Percentiles rank a stretch among this genome's conserved stretches.
Conservation (phyloP, 257 asterid genomes). For the Misopates orontium region DNA sequence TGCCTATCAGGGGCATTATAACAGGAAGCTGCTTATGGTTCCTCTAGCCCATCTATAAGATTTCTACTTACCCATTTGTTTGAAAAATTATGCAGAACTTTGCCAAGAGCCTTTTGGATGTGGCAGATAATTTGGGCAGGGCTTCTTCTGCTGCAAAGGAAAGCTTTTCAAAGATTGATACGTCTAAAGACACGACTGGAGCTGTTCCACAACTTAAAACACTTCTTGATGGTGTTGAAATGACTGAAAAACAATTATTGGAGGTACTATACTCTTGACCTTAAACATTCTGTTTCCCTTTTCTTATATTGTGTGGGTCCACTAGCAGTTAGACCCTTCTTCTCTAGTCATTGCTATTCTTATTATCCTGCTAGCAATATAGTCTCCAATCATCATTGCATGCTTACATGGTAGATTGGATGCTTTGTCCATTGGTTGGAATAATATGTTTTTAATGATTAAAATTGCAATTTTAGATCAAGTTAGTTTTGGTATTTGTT, state of each 20-base stretch:
- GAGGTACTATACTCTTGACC: slow-evolving; percentile 57
- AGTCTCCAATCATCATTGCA: too few species aligned
- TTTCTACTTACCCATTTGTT: slow-evolving; percentile 9
- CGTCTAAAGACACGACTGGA: slow-evolving; percentile 62
- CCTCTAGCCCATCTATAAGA: background rate
- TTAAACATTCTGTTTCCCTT: slow-evolving; percentile 2
- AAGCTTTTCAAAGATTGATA: slow-evolving; percentile 69
- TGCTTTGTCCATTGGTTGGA: too few species aligned
- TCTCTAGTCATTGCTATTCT: too few species aligned
- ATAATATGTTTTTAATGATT: too few species aligned
- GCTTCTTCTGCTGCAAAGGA: slow-evolving; percentile 68
- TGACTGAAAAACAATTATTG: slow-evolving; percentile 89
- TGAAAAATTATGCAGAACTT: slow-evolving; percentile 59
- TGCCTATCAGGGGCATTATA: too few species aligned
- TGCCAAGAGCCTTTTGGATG: slow-evolving; percentile 58
- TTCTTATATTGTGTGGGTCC: slow-evolving; percentile 9
- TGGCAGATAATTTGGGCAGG: slow-evolving; percentile 47
- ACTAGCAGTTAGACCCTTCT: slow-evolving; percentile 4
- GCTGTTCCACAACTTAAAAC: slow-evolving; percentile 75
- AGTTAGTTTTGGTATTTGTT: too few species aligned
- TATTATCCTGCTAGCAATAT: too few species aligned
- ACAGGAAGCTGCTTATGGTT: background rate
- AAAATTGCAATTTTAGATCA: too few species aligned
- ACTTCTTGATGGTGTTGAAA: slow-evolving; percentile 96
- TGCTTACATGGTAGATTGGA: too few species aligned